Base-by-base conservation (phyloP, 2,329 filamentous ascomycete genomes). In the Dothideomycetidae sp. region DNA sequence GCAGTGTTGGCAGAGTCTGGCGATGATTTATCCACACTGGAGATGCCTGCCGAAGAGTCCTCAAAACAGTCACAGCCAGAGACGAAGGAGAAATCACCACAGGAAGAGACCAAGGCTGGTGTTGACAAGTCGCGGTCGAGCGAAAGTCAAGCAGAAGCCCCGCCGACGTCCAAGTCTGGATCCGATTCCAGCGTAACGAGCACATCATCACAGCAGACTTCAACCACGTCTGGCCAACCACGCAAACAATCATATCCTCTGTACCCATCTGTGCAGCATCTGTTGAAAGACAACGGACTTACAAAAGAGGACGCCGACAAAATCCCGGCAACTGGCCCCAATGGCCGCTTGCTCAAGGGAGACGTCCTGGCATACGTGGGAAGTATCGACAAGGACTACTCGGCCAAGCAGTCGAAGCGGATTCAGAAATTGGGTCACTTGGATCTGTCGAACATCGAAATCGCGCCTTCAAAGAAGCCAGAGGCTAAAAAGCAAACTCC, bases 381-480 rank as follows among this genome's bases (percentile, higher is more conserved):
- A 44, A 67, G 70, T 48, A 83, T 94, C 52, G 67, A 78, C 42
- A 65, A 75, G 45, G 68, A 75, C 42, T 80, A 82, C 48, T 81
- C 88, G 2, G 69, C 73, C 14, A 67, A 75, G 43, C 70, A 85
- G 48, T 80, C 81, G 39, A 65, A 71, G 41, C 75, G 74, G 36
- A 78, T 93, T 53, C 67, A 73, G 42, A 78, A 84, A 58, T 73
- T 90, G 33, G 66, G 73, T 29, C 84, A 92, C 58, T 75, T 98
- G 37, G 88, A 98, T 57, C 74, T 98, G 15, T 90, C 81, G 66
- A 93, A 96, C 66, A 88, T 96, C 66, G 92, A 93, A 66, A 63
- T 88, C 42, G 78, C 78, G 33, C 50, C 59, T 15, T 56, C 61
- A 37, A 56, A 56, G 46, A 60, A 60, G 47, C n/a, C 21, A 7